phyloP scores from a whole-genome alignment of 805 yeast genomes.

The Crinitomyces ghanaensis region DNA sequence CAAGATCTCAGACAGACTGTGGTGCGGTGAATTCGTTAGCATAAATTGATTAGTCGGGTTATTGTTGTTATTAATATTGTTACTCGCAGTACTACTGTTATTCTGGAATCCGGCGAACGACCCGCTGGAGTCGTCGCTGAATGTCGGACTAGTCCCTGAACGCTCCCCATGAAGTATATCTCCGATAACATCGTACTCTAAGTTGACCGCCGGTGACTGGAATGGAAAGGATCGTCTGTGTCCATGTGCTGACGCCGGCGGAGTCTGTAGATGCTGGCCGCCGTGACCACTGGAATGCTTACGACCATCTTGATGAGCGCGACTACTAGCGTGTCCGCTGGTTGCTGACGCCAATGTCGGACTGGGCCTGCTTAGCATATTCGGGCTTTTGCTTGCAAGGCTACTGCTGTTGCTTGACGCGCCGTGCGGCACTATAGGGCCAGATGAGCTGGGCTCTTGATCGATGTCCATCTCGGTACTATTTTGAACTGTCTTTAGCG shows the following conservation, averaged over 20 bases:
- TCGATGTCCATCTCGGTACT: background rate
- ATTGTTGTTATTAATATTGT: background rate
- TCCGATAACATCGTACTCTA: constrained; percentile 27
- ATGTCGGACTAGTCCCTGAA: constrained; percentile 10
- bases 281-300: background rate
- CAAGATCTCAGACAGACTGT: constrained; percentile 7
- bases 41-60: constrained; percentile 12
- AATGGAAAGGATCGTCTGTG: constrained; percentile 8
- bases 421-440: too few species aligned
- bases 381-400: too few species aligned
- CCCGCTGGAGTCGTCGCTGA: constrained; percentile 12
- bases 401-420: constrained; percentile 1
- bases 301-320: background rate
- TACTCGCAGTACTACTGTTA: background rate
- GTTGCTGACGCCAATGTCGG: too few species aligned
- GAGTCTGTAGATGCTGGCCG: background rate
- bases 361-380: too few species aligned
- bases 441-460: too few species aligned
- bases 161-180: constrained; percentile 20
- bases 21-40: constrained; percentile 7
- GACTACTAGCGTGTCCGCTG: too few species aligned
- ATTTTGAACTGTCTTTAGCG: background rate
- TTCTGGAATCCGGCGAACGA: constrained; percentile 1
- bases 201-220: constrained; percentile 26
- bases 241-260: background rate